phyloP scores from a whole-genome alignment of 2,329 filamentous ascomycete species.

The Chaetomiaceae sp. region DNA sequence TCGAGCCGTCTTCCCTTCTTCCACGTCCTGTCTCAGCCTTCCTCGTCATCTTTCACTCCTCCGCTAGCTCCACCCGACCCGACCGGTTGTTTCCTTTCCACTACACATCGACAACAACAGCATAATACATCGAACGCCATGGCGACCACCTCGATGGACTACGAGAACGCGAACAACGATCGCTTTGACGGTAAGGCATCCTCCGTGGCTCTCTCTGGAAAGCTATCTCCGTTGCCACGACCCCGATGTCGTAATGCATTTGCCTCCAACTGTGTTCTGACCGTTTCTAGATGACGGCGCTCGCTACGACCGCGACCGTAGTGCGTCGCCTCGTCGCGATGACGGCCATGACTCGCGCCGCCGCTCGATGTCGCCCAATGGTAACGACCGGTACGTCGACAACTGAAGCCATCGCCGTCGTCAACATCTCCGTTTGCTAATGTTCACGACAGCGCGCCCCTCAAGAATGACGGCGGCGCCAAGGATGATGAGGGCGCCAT shows the following conservation, averaged over 20 bases:
- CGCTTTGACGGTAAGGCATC: constrained; percentile 62
- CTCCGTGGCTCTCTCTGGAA: no score
- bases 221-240: no score
- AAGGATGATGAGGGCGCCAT: constrained; percentile 70
- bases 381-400: constrained; percentile 44
- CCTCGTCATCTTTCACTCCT: not conserved
- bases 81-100: not conserved
- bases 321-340: constrained; percentile 60
- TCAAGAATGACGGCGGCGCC: constrained; percentile 49
- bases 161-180: constrained; percentile 61
- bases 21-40: not conserved
- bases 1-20: constrained; percentile 1
- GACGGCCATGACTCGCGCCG: constrained; percentile 54
- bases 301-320: constrained; percentile 61
- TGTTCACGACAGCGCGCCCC: constrained; percentile 26
- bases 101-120: constrained; percentile 4
- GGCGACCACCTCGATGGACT: constrained; percentile 64
- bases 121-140: constrained; percentile 33
- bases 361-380: constrained; percentile 56
- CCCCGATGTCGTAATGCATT: no score
- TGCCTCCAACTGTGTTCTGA: constrained; percentile 15
- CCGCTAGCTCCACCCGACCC: constrained; percentile 6
- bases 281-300: constrained; percentile 50
- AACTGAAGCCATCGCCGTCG: not conserved
- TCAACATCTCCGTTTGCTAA: constrained; percentile 3